Evolutionary conservation across 805 yeast species (phyloP), one percentile per base, ranked within the genome.

Genomic region (Candida insectorum): DNA sequence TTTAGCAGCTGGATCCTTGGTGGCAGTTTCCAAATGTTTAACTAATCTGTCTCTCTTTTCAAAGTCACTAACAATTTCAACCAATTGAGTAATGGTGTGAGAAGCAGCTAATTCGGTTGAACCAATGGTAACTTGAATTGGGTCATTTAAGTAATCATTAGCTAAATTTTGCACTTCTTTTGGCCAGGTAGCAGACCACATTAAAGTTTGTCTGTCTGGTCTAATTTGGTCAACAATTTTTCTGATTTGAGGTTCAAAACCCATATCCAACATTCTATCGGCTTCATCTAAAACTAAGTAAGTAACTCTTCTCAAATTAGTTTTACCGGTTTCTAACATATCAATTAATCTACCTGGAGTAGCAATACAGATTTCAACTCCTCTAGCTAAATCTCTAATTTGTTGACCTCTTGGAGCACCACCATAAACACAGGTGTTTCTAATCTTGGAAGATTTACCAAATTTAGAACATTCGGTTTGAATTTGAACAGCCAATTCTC

Each of bases 141-240:
- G 93, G 60, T 93, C 96, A 36, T 77, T 66, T 59, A 91, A 75
- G 65, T 86, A 93, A 64, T 93, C 98, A 54, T 82, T 77, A 47
- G 97, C 94, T 58, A 93, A 75, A 49, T 80, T 74, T 73, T 91
- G 94, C 45, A 93, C 97, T 65, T 87, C 95, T 76, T 89, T 91
- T 54, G 98, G 98, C 98, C 98, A 93, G 36, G 98, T 93, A 50
- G 98, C 98, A 43, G 97, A 91, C 97, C 97, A 93, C 97, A 93
- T 87, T 53, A 91, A 75, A 41, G 98, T 93, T 73, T 93, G 98
- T 75, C 97, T 88, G 65, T 93, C 98, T 43, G 98, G 98, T 73
- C 98, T 85, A 61, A 93, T 93, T 75, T 91, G 97, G 53, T 83
- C 89, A 49, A 93, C 91, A 65, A 93, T 93, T 71, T 91, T 91